phyloP scores from a whole-genome alignment of 1,284 basidiomycete genomes.

The Fomitopsis schrenkii region DNA sequence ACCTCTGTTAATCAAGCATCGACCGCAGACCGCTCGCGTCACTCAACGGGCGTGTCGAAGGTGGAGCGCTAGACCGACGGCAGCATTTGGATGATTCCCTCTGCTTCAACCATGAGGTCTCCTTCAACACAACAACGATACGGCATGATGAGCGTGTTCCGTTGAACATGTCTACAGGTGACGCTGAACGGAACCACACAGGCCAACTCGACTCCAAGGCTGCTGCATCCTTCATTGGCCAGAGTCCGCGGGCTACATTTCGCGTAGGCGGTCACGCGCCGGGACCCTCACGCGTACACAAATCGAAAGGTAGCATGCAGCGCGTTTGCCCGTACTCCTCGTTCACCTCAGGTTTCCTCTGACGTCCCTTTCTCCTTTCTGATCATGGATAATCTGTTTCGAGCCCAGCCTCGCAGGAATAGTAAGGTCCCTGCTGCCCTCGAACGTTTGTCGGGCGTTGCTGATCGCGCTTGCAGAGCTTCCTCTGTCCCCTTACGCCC shows the following conservation, averaged over 20 bases:
- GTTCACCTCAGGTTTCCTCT: not conserved
- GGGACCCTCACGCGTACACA: slow-evolving; percentile 7
- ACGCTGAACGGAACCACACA: not conserved
- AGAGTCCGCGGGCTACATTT: not conserved
- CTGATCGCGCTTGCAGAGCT: not conserved
- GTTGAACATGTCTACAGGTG: not conserved
- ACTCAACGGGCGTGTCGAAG: not conserved
- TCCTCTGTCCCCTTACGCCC: not conserved
- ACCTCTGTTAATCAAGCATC: not conserved
- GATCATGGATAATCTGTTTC: slow-evolving; percentile 6
- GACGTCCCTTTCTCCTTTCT: not conserved
- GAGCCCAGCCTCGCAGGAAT: not conserved
- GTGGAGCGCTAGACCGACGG: not conserved
- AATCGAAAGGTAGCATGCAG: not conserved
- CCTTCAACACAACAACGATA: not conserved
- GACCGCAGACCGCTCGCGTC: not conserved
- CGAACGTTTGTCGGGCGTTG: not conserved
- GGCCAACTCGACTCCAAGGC: not conserved
- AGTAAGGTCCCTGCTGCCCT: not conserved
- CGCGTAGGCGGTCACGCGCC: not conserved
- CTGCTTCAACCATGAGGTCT: not conserved
- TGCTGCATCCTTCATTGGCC: not conserved
- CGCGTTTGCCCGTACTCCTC: not conserved
- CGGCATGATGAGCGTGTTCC: not conserved
- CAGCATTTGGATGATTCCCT: not conserved